Base-by-base conservation (phyloP, 2,329 filamentous ascomycete species). In the Aspergillus aculeatus region DNA sequence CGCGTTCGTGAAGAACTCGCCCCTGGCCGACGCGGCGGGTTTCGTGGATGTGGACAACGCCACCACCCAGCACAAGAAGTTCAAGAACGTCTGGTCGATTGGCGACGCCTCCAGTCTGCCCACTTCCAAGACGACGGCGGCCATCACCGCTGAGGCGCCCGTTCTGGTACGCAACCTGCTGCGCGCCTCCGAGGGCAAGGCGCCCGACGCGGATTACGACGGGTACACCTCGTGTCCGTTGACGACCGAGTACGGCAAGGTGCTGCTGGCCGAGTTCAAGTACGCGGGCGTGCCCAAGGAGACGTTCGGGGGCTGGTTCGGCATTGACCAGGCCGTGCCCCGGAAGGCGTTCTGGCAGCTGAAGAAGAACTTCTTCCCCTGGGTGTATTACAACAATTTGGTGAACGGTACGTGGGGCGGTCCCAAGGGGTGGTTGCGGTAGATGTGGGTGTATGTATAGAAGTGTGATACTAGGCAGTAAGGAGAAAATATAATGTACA, bases 321-420 rank as follows among this genome's bases (percentile, higher is more conserved):
- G 84, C 0, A 77, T 87, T 6, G 84, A 88, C 65, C 86, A 88
- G 71, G 80, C 71, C 0, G 73, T 73, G 10, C 86, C 86, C 2
- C 79, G 84, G 3, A 79, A 81, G 3, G 75, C 81, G 0, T 88
- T 88, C 68, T 88, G 85, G 64, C 77, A 87, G 65, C 65, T 88
- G 49, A 88, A 88, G 78, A 88, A 86, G 74, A 82, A 87, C 67
- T 88, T 88, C 66, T 88, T 88, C 73, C 86, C 86, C 0, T 88
- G 85, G 85, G 85, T 88, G 2, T 88, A 88, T 72, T 81, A 79
- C 56, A 81, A 83, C 41, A 80, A 78, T 41, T 82, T 86, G 80
- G 80, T 88, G 6, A 87, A 85, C 74, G 86, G 85, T 5, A 83
- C 78, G 7, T 88, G 86, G 85, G 84, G 77, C 23, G 85, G 85